Percentiles rank a stretch among this genome's conserved stretches.
Conservation (phyloP, 2,329 filamentous ascomycete species). For the Catunica adiposa region DNA sequence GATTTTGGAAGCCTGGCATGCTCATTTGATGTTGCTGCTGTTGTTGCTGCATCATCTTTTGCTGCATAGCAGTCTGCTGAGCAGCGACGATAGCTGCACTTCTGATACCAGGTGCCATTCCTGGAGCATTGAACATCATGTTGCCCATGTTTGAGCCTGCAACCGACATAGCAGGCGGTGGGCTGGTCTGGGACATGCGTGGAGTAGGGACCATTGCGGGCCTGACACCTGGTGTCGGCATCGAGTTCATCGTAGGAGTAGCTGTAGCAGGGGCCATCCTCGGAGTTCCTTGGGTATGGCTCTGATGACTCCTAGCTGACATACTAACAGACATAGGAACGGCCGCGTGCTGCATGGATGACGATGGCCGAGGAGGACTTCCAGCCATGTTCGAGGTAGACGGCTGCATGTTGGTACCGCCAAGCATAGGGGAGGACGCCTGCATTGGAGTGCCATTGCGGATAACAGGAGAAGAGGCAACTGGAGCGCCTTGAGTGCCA, state of each 20-base stretch:
- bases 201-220: constrained; percentile 39
- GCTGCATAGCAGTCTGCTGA: constrained; percentile 25
- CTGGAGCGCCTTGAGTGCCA: constrained; percentile 43
- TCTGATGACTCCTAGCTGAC: constrained; percentile 50
- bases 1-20: constrained; percentile 17
- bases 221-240: constrained; percentile 37
- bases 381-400: constrained; percentile 51
- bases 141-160: constrained; percentile 32
- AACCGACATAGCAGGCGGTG: constrained; percentile 42
- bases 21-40: constrained; percentile 27
- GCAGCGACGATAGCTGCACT: constrained; percentile 28
- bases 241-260: constrained; percentile 44
- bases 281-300: constrained; percentile 46
- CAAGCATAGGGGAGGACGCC: constrained; percentile 49
- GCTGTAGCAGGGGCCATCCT: constrained; percentile 41
- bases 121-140: constrained; percentile 1
- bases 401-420: constrained; percentile 44
- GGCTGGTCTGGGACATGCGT: constrained; percentile 46
- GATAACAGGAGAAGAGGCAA: constrained; percentile 42
- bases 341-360: constrained; percentile 42
- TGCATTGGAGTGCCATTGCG: constrained; percentile 48
- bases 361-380: constrained; percentile 50
- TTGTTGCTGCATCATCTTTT: constrained; percentile 28
- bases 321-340: constrained; percentile 45
- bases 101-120: constrained; percentile 4